phyloP scores from a whole-genome alignment of 495 filamentous ascomycete species.

The Aspergillus saccharolyticus region DNA sequence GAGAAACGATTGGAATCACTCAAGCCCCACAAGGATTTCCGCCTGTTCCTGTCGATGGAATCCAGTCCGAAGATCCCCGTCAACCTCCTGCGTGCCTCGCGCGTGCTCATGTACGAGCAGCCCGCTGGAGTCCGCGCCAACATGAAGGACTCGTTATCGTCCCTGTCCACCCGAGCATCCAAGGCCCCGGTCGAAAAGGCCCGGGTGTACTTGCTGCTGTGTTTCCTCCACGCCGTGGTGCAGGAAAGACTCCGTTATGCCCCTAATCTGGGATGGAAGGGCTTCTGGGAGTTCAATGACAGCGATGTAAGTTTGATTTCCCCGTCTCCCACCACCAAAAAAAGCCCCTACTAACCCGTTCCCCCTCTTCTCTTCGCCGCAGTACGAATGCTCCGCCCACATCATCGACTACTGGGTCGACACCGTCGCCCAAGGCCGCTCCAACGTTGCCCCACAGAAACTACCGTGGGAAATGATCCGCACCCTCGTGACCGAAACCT shows the following conservation, averaged over 20 bases:
- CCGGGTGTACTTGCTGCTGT: slow-evolving; percentile 86
- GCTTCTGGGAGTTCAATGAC: slow-evolving; percentile 99
- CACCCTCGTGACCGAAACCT: slow-evolving; percentile 86
- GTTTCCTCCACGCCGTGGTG: slow-evolving; percentile 92
- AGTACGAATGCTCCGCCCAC: slow-evolving; percentile 96
- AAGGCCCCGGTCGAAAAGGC: slow-evolving; percentile 87
- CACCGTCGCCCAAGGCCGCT: slow-evolving; percentile 68
- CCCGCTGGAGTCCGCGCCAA: slow-evolving; percentile 94
- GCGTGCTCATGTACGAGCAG: slow-evolving; percentile 97
- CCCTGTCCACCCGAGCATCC: slow-evolving; percentile 66
- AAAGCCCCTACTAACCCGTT: slow-evolving; percentile 28
- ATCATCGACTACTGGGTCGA: slow-evolving; percentile 97
- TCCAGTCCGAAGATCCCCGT: slow-evolving; percentile 94
- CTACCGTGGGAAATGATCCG: slow-evolving; percentile 97
- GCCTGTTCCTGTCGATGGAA: slow-evolving; percentile 97
- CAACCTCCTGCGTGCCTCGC: slow-evolving; percentile 86
- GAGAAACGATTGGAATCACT: slow-evolving; percentile 95
- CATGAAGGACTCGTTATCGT: slow-evolving; percentile 95
- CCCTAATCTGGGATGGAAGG: slow-evolving; percentile 93
- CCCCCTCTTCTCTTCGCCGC: not conserved
- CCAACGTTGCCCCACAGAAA: slow-evolving; percentile 87
- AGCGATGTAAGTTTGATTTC: slow-evolving; percentile 71
- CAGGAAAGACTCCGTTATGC: slow-evolving; percentile 95
- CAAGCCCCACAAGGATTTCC: slow-evolving; percentile 90
- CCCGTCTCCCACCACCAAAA: not conserved